Evolutionary conservation across 345 rosid genomes (phyloP).

Genomic region (Excoecaria agallocha): DNA sequence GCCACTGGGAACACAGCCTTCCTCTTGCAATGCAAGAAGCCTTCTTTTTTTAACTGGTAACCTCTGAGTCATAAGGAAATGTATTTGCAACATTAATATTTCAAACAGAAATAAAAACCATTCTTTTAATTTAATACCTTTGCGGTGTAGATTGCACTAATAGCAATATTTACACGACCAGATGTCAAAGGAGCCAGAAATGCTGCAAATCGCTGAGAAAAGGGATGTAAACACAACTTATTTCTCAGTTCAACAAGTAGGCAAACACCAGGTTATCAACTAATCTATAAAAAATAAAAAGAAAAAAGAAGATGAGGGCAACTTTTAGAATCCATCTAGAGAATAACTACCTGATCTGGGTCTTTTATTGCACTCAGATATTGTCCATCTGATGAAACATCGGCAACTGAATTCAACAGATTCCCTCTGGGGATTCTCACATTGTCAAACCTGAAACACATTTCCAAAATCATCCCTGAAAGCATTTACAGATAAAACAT

Average conservation of each 20-base stretch:
- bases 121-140: slow-evolving; percentile 48
- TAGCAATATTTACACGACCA: slow-evolving; percentile 80
- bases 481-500: background rate
- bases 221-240: background rate
- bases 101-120: background rate
- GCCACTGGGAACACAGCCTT: background rate
- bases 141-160: slow-evolving; percentile 55
- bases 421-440: slow-evolving; percentile 86
- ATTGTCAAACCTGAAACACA: slow-evolving; percentile 69
- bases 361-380: slow-evolving; percentile 79
- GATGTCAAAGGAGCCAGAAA: slow-evolving; percentile 90
- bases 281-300: background rate
- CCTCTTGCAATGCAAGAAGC: background rate
- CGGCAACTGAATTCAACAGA: slow-evolving; percentile 87
- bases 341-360: slow-evolving; percentile 72
- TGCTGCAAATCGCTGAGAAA: slow-evolving; percentile 84
- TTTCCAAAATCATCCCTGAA: slow-evolving; percentile 4
- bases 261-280: background rate
- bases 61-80: background rate
- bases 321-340: background rate
- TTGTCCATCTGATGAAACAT: slow-evolving; percentile 82
- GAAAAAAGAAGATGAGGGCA: background rate
- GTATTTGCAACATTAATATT: background rate
- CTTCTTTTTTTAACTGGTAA: background rate
- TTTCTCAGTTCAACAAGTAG: background rate